These are phyloP conservation scores for Sporothrix brunneoviolacea DNA, from an alignment of 2,329 filamentous ascomycete species.

Conservation along the genomic window DNA sequence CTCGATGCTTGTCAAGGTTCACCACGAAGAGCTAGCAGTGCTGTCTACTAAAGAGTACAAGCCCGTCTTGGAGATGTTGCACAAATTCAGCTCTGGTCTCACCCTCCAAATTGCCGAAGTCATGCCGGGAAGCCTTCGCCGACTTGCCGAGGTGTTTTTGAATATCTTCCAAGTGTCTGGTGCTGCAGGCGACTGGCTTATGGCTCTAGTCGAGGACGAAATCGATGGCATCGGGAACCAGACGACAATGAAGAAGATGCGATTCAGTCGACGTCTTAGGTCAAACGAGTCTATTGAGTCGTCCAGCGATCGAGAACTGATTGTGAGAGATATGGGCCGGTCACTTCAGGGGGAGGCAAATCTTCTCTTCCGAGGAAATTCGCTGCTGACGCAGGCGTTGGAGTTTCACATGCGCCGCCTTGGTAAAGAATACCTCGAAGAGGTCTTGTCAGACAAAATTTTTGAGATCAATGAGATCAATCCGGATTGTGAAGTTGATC, in stretches of 20 bases:
- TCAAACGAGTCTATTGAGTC: constrained; percentile 63
- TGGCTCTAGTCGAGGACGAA: constrained; percentile 89
- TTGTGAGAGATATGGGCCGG: constrained; percentile 71
- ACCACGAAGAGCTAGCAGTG: constrained; percentile 83
- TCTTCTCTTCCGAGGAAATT: constrained; percentile 90
- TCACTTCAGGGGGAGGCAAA: constrained; percentile 84
- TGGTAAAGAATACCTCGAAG: constrained; percentile 86
- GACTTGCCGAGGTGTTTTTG: constrained; percentile 77
- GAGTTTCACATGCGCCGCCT: constrained; percentile 94
- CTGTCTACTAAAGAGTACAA: constrained; percentile 81
- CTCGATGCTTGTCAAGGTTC: constrained; percentile 75
- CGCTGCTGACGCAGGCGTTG: constrained; percentile 83
- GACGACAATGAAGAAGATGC: constrained; percentile 63
- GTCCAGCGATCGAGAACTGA: constrained; percentile 58
- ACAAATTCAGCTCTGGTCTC: constrained; percentile 75
- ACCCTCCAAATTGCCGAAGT: constrained; percentile 78
- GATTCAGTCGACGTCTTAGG: constrained; percentile 63
- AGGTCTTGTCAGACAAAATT: constrained; percentile 78
- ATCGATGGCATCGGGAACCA: constrained; percentile 90
- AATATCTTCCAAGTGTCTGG: constrained; percentile 96
- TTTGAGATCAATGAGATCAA: constrained; percentile 85
- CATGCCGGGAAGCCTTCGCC: constrained; percentile 68
- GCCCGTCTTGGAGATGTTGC: constrained; percentile 72
- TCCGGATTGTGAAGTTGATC: constrained; percentile 91
- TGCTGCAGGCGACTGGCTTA: constrained; percentile 79